Percentiles rank a stretch among this genome's conserved stretches.
phyloP scores from a whole-genome alignment of 495 filamentous ascomycete species.

The Neurospora sp. region DNA sequence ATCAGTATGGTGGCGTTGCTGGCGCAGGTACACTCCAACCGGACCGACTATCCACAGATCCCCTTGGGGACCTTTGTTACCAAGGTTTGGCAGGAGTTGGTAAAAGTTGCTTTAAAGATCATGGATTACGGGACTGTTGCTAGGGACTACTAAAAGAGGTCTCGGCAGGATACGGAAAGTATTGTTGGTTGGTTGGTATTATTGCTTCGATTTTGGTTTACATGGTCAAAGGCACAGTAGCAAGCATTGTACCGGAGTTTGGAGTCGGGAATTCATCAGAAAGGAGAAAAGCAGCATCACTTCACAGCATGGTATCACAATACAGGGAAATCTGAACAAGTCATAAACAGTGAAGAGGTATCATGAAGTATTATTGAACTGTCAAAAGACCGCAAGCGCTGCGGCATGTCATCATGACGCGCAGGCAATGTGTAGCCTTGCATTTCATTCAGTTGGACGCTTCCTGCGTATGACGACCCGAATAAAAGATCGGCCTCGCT shows the following conservation, averaged over 20 bases:
- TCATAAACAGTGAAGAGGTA: not conserved
- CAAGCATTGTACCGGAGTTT: not conserved
- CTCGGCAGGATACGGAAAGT: not conserved
- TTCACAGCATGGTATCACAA: not conserved
- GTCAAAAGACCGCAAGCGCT: constrained; percentile 11
- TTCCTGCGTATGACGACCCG: constrained; percentile 10
- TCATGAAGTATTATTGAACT: constrained; percentile 9
- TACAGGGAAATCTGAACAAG: not conserved
- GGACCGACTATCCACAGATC: constrained; percentile 52
- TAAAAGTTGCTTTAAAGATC: constrained; percentile 11
- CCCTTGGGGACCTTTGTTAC: constrained; percentile 48
- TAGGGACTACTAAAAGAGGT: constrained; percentile 8
- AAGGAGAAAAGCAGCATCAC: not conserved
- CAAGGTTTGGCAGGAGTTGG: constrained; percentile 29
- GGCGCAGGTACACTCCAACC: constrained; percentile 55
- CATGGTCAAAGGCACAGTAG: not conserved
- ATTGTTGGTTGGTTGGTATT: not conserved
- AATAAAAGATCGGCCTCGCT: constrained; percentile 11
- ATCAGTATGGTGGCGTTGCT: constrained; percentile 63
- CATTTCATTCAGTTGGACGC: constrained; percentile 8
- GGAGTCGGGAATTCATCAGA: not conserved
- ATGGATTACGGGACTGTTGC: constrained; percentile 22
- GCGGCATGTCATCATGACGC: constrained; percentile 13
- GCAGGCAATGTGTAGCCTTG: constrained; percentile 13
- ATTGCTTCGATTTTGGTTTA: not conserved